Evolutionary conservation across 805 yeast genomes (phyloP).

Genomic region (Metschnikowia chrysomelidarum): DNA sequence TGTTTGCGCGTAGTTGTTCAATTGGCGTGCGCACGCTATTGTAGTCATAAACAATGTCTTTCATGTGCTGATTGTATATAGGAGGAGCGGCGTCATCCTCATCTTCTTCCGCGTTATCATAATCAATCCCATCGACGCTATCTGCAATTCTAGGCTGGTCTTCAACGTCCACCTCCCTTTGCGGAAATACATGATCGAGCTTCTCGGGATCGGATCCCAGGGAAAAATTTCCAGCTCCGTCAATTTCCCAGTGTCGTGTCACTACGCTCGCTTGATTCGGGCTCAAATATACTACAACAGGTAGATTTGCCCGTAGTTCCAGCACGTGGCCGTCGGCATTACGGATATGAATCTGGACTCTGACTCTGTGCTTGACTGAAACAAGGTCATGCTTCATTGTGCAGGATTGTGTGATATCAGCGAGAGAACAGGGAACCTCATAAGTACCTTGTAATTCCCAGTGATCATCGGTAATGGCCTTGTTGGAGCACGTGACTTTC

Average conservation of each 20-base stretch:
- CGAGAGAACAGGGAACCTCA: conserved; percentile 40
- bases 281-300: conserved; percentile 43
- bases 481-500: conserved; percentile 21
- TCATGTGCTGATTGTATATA: conserved; percentile 37
- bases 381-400: conserved; percentile 39
- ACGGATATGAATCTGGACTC: conserved; percentile 42
- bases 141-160: conserved; percentile 2
- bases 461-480: conserved; percentile 29
- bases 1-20: conserved; percentile 32
- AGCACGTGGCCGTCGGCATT: conserved; percentile 51
- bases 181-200: conserved; percentile 31
- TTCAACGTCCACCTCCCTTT: conserved; percentile 20
- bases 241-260: conserved; percentile 35
- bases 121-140: too few relatives aligned
- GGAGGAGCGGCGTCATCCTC: conserved; percentile 42
- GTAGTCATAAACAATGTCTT: conserved; percentile 39
- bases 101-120: conserved; percentile 18
- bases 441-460: conserved; percentile 46
- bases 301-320: conserved; percentile 52
- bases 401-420: conserved; percentile 44
- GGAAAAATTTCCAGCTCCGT: conserved; percentile 26
- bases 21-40: conserved; percentile 33
- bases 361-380: conserved; percentile 45
- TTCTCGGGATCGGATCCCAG: conserved; percentile 16
- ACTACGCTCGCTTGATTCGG: conserved; percentile 37